These are phyloP conservation scores for Lepidium aucheri DNA, from an alignment of 345 rosid species.

Conservation along the genomic window DNA sequence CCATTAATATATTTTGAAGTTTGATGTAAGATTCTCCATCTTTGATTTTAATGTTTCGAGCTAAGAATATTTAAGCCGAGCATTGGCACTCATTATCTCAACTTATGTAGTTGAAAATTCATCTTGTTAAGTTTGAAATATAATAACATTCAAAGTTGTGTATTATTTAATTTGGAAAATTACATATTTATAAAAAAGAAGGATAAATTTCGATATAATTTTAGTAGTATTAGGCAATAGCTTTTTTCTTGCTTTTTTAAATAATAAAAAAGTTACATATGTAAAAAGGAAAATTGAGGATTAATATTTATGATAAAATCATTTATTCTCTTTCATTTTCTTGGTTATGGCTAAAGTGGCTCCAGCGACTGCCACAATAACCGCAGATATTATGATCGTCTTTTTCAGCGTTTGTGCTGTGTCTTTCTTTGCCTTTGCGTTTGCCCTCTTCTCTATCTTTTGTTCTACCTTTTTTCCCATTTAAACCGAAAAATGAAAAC, in stretches of 20 bases:
- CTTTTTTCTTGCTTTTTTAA: background rate
- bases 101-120: no score
- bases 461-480: slow-evolving; percentile 13
- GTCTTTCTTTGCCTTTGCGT: slow-evolving; percentile 24
- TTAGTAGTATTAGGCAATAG: background rate
- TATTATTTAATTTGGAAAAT: background rate
- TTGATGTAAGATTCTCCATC: no score
- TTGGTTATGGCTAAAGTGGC: slow-evolving; percentile 39
- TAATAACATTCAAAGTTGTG: background rate
- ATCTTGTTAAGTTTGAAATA: background rate
- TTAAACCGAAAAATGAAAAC: background rate
- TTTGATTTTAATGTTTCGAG: no score
- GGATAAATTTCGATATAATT: background rate
- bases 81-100: no score
- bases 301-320: background rate
- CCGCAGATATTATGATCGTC: slow-evolving; percentile 38
- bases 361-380: slow-evolving; percentile 37
- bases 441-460: slow-evolving; percentile 7
- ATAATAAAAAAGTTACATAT: background rate
- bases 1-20: no score
- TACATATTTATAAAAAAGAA: background rate
- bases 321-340: slow-evolving; percentile 44
- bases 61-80: no score
- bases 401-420: slow-evolving; percentile 31
- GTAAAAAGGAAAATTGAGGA: background rate